Evolutionary conservation across 129 eudicot genomes (phyloP).

Genomic region (Tanacetum coccineum): DNA sequence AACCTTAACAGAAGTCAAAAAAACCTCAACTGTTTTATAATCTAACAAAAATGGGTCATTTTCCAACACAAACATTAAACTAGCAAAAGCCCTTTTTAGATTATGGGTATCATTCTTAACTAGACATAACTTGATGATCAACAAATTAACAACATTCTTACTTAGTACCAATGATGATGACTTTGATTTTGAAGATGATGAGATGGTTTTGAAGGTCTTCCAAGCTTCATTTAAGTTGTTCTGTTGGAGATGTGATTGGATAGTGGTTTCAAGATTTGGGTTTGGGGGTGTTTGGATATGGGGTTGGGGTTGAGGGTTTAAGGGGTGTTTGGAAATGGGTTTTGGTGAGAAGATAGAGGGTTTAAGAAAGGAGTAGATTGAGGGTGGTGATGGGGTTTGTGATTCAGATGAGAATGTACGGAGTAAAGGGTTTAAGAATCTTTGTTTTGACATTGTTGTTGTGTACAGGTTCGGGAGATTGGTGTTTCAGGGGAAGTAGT

Average conservation of each 20-base stretch:
- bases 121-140: constrained; percentile 59
- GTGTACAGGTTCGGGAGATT: not conserved
- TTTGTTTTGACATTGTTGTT: constrained; percentile 67
- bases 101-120: constrained; percentile 42
- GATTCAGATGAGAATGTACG: constrained; percentile 47
- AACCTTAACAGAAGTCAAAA: constrained; percentile 46
- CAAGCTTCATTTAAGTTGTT: constrained; percentile 82
- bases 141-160: constrained; percentile 63
- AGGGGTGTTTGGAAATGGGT: constrained; percentile 27
- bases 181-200: constrained; percentile 14
- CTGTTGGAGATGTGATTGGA: constrained; percentile 42
- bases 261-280: constrained; percentile 55
- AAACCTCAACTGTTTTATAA: constrained; percentile 40
- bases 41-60: constrained; percentile 56
- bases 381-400: constrained; percentile 63
- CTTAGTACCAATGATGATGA: constrained; percentile 48
- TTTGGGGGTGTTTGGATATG: constrained; percentile 26
- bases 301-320: constrained; percentile 33
- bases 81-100: constrained; percentile 85
- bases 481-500: too few species aligned
- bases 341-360: constrained; percentile 62
- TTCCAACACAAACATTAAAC: constrained; percentile 66
- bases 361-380: constrained; percentile 77
- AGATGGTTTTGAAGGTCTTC: constrained; percentile 83
- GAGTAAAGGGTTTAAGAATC: constrained; percentile 19